Evolutionary conservation across 345 rosid genomes (phyloP).

Genomic region (Capsella bursapastoris): DNA sequence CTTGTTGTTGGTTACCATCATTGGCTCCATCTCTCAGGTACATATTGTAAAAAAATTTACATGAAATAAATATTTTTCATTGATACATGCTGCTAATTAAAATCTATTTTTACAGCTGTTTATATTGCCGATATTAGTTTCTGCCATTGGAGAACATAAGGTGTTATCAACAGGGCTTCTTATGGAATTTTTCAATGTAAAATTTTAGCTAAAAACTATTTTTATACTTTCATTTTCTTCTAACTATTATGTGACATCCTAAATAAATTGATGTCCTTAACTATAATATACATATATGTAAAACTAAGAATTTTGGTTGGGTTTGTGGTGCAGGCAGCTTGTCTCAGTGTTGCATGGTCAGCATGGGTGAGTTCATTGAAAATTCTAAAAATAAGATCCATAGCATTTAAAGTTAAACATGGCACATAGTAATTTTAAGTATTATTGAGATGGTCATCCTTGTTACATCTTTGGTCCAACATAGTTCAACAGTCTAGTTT

Average conservation of each 20-base stretch:
- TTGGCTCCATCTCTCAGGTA: conserved; percentile 70
- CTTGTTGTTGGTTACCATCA: conserved; percentile 51
- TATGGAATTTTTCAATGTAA: conserved; percentile 48
- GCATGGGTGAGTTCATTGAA: conserved; percentile 60
- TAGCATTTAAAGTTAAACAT: neutral
- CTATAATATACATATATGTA: neutral
- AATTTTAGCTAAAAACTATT: neutral
- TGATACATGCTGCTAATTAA: neutral
- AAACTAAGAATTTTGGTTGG: neutral
- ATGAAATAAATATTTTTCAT: neutral
- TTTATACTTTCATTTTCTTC: neutral
- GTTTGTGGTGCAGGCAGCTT: conserved; percentile 56
- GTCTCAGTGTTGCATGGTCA: conserved; percentile 73
- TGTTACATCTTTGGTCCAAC: neutral
- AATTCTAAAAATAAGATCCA: neutral
- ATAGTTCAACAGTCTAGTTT: too few species aligned
- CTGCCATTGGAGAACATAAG: conserved; percentile 61
- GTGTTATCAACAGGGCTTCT: conserved; percentile 73
- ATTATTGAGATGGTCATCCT: neutral
- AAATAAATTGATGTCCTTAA: neutral
- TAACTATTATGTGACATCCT: neutral
- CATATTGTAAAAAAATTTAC: neutral
- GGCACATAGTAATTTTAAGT: neutral
- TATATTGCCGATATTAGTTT: conserved; percentile 63
- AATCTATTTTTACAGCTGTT: conserved; percentile 55